Percentiles rank a stretch among this genome's conserved stretches.
phyloP scores from a whole-genome alignment of 2,329 filamentous ascomycete genomes.

The Fusarium penzigii region DNA sequence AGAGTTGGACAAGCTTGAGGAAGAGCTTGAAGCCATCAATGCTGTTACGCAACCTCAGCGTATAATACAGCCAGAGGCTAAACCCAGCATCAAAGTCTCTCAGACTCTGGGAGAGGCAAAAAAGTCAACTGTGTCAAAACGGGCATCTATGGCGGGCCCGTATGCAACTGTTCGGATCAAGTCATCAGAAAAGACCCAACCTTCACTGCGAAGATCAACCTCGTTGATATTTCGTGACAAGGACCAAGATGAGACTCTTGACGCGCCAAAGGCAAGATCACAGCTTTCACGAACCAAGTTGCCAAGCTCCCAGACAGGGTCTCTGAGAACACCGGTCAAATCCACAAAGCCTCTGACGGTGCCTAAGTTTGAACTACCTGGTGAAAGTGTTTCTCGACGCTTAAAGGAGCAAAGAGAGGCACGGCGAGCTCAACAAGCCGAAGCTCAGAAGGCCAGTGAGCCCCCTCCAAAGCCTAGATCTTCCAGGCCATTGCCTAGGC shows the following conservation, averaged over 20 bases:
- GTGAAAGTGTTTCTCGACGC: slow-evolving; percentile 59
- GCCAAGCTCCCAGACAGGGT: slow-evolving; percentile 11
- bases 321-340: slow-evolving; percentile 48
- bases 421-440: slow-evolving; percentile 43
- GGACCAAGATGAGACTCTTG: slow-evolving; percentile 17
- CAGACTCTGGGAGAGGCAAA: slow-evolving; percentile 18
- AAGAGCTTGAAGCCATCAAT: slow-evolving; percentile 57
- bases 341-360: slow-evolving; percentile 57
- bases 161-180: slow-evolving; percentile 46
- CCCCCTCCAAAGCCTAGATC: slow-evolving; percentile 50
- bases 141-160: slow-evolving; percentile 33
- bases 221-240: slow-evolving; percentile 41
- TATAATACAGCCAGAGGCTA: slow-evolving; percentile 31
- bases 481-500: slow-evolving; percentile 52
- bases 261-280: slow-evolving; percentile 14
- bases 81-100: slow-evolving; percentile 11
- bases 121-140: slow-evolving; percentile 21
- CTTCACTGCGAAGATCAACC: slow-evolving; percentile 44
- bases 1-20: slow-evolving; percentile 62
- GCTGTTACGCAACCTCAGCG: slow-evolving; percentile 39
- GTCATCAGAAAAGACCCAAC: slow-evolving; percentile 36
- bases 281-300: slow-evolving; percentile 23
- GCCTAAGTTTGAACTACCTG: slow-evolving; percentile 62
- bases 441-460: slow-evolving; percentile 35
- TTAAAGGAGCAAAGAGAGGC: slow-evolving; percentile 61